Evolutionary conservation across 2,329 filamentous ascomycete genomes (phyloP), one percentile per base, ranked within the genome.

Genomic region (Claviceps capensis): DNA sequence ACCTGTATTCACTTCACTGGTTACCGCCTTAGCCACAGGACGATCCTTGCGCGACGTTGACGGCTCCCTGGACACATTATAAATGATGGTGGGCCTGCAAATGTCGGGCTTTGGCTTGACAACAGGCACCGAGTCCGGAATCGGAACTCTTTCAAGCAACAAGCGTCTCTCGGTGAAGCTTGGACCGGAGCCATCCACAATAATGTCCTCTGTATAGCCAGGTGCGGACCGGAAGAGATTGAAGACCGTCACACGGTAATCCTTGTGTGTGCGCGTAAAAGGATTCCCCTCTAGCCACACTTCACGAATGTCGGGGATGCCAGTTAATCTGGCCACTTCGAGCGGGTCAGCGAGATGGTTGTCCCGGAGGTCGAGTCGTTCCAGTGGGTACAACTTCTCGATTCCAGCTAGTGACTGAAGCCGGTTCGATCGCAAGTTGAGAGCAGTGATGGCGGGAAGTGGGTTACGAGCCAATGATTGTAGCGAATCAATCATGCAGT

Each of bases 401-500:
- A 97, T 82, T 2, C 93, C 93, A 34, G 88, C 88, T 54, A 98
- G 78, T 2, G 89, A 95, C 53, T 82, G 78, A 54, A 98, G 77
- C 46, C 90, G 82, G 65, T 98, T 98, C 48, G 82, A 87, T 53
- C 91, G 83, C 52, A 98, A 78, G 62, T 97, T 97, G 53, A 98
- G 74, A 1, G 90, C 90, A 1, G 87, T 94, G 56, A 98, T 95
- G 19, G 93, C 91, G 30, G 93, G 91, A 5, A 98, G 76, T 13
- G 93, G 88, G 61, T 85, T 93, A 56, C 86, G 82, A 2, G 83
- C 83, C 43, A 98, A 74, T 2, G 91, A 95, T 61, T 94, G 86
- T 52, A 98, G 75, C 16, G 89, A 93, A 60, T 91, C 87, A 56
- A 98, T 97, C 90, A 97, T 96, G 75, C 91, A 97, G 62, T 95